Base-by-base conservation (phyloP, 192 early-diverging fungal genomes). In the Ambispora gerdemannii region DNA sequence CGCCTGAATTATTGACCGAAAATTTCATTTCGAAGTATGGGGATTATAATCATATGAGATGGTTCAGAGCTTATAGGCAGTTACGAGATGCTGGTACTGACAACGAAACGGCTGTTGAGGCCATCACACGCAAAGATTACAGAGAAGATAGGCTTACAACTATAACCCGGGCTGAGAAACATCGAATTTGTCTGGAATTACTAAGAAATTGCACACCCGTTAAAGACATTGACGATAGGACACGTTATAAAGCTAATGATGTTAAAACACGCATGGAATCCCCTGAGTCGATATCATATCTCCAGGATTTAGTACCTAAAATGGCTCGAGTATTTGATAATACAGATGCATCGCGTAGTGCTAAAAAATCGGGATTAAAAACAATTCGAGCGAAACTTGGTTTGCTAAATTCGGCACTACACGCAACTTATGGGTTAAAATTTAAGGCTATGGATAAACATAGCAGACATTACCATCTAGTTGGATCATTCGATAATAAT, bases 301-400 rank as follows among this genome's bases (percentile, higher is more conserved):
- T 63, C 56, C 56, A 59, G 17, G 56, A 10, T 59, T 59, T 59
- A 59, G 56, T 59, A 0, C 56, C 56, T 0, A 59, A 31, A 59
- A 59, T 59, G 56, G 56, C 56, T 13, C 56, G 56, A 59, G 56
- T 59, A 30, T 59, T 59, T 31, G 28, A 63, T 43, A 63, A 63
- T 63, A 63, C 61, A 63, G 61, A 63, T 36, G 61, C 61, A 43
- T 63, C 33, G n/a, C 34, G 61, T 17, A 63, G 61, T 2, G 61
- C 61, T 63, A 63, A 63, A 63, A 63, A 63, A 63, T 63, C 34
- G 6, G 61, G 61, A 24, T 63, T 63, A 13, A 63, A 63, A 63
- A 38, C 61, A 19, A 20, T 20, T 43, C 6, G 3, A 17, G 17
- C 61, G 17, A 63, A 63, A 63, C 61, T 63, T 59, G 13, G 62